Conservation (phyloP, 352 stramenopile genomes). For the Blastocystis sp. region DNA sequence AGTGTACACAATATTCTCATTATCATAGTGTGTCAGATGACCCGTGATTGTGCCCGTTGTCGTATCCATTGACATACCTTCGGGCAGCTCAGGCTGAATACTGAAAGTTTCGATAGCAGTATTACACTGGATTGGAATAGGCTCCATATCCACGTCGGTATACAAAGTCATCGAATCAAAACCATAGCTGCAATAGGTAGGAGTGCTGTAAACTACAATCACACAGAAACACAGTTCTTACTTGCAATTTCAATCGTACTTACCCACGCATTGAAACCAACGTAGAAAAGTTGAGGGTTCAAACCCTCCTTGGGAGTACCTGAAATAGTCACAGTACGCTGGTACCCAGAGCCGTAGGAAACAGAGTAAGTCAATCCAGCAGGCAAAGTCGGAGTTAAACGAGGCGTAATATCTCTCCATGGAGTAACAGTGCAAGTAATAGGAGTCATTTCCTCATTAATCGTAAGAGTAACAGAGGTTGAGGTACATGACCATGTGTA, state of each 20-base stretch:
- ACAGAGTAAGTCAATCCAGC: slow-evolving; percentile 42
- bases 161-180: slow-evolving; percentile 55
- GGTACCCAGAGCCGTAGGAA: background rate
- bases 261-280: slow-evolving; percentile 44
- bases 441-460: slow-evolving; percentile 21
- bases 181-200: slow-evolving; percentile 51
- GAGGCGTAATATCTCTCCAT: background rate
- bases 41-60: slow-evolving; percentile 28
- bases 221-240: background rate
- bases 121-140: slow-evolving; percentile 52
- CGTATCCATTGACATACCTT: slow-evolving; percentile 17
- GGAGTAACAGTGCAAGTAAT: background rate
- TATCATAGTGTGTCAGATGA: background rate
- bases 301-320: slow-evolving; percentile 40
- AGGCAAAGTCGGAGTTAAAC: slow-evolving; percentile 37
- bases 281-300: slow-evolving; percentile 48
- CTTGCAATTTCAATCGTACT: slow-evolving; percentile 40
- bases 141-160: slow-evolving; percentile 49
- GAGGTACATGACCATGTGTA: background rate
- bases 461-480: background rate
- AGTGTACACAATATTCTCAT: background rate
- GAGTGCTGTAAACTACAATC: background rate
- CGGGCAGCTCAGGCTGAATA: slow-evolving; percentile 26
- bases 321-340: background rate
- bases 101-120: background rate